These are phyloP conservation scores for Cantharellus anzutake DNA, from an alignment of 768 basidiomycete species.

Conservation along the genomic window DNA sequence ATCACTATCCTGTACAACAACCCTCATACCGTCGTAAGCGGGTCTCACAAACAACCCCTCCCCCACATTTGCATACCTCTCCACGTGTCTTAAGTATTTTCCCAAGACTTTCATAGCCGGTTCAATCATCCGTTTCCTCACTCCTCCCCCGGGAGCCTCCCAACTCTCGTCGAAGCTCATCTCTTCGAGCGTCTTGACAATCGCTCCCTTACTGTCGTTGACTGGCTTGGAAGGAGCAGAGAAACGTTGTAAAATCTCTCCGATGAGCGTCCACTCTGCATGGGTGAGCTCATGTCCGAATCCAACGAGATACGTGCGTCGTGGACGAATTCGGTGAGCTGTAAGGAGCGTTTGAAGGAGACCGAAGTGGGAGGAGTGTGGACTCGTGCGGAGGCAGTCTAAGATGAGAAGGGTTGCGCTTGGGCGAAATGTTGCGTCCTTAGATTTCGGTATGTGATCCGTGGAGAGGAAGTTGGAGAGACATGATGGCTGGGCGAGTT, in stretches of 20 bases:
- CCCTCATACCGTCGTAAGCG: conserved; percentile 52
- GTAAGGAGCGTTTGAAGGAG: conserved; percentile 39
- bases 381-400: conserved; percentile 49
- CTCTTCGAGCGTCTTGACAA: neutral
- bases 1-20: conserved; percentile 27
- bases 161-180: neutral
- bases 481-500: neutral
- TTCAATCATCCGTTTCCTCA: neutral
- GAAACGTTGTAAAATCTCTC: too few relatives aligned
- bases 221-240: too few relatives aligned
- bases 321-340: conserved; percentile 37
- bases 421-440: too few relatives aligned
- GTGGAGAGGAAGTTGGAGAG: neutral
- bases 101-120: conserved; percentile 22
- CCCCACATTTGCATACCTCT: conserved; percentile 33
- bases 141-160: neutral
- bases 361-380: conserved; percentile 68
- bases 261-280: conserved; percentile 53
- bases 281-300: conserved; percentile 64
- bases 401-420: conserved; percentile 38
- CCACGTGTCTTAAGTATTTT: conserved; percentile 13
- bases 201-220: too few relatives aligned
- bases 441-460: too few relatives aligned
- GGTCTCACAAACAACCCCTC: conserved; percentile 41
- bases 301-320: conserved; percentile 51